Evolutionary conservation across 2,329 filamentous ascomycete species (phyloP).

Genomic region (Colletotrichum aenigma): DNA sequence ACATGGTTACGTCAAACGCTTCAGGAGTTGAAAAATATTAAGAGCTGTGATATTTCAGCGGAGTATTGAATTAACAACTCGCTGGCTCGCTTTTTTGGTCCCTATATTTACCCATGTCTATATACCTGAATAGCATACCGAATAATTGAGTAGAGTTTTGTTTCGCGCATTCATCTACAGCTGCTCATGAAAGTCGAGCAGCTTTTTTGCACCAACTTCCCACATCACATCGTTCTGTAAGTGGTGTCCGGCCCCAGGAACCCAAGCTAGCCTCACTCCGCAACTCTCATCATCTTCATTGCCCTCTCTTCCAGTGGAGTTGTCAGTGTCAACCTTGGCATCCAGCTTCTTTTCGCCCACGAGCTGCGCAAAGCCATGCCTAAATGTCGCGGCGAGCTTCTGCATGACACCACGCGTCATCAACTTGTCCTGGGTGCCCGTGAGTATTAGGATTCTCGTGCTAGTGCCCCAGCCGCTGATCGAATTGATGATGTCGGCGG

Average conservation of each 20-base stretch:
- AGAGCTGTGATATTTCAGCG: neutral
- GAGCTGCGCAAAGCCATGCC: constrained; percentile 33
- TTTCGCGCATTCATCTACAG: neutral
- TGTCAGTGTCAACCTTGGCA: constrained; percentile 11
- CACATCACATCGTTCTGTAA: constrained; percentile 56
- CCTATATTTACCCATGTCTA: neutral
- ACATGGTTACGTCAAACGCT: rapidly evolving
- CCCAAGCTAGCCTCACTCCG: constrained; percentile 45
- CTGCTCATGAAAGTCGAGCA: constrained; percentile 43
- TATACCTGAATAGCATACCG: neutral
- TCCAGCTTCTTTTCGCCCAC: constrained; percentile 34
- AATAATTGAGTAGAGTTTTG: neutral
- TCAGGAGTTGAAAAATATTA: neutral
- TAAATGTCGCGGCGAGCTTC: constrained; percentile 42
- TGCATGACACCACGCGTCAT: constrained; percentile 41
- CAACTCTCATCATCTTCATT: constrained; percentile 29
- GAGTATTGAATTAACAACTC: rapidly evolving
- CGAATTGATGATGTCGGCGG: constrained; percentile 40
- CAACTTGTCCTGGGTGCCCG: constrained; percentile 43
- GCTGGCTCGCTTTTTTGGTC: neutral
- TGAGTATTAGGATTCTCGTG: constrained; percentile 41
- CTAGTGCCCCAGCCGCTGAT: constrained; percentile 31
- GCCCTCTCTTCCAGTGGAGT: constrained; percentile 22
- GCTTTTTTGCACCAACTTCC: constrained; percentile 48
- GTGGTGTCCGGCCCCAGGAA: constrained; percentile 54